Base-by-base conservation (phyloP, 352 stramenopile species). In the Globisporangium recalcitrans region DNA sequence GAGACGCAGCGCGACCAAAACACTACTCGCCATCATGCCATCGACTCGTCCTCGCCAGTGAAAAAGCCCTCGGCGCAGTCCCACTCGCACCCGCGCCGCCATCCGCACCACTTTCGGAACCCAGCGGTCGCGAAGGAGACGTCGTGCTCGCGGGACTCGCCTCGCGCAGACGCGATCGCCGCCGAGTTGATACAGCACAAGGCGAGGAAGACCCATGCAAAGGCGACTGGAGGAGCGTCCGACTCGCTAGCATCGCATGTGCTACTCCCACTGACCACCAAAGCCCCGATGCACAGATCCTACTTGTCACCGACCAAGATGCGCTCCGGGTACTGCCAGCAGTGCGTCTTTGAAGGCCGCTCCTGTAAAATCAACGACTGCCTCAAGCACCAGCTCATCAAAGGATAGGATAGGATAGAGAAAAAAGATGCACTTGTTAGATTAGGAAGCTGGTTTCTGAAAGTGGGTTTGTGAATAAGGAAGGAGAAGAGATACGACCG, bases 331-430 rank as follows among this genome's bases (percentile, higher is more conserved):
- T 90, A 75, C 57, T 90, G 76, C 46, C 78, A 86, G 51, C 74
- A 74, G 24, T 87, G 80, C 58, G 60, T 72, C 19, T 85, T 77
- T 21, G 74, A 89, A 73, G 80, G 80, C 1, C 68, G 72, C 4
- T 72, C 76, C 14, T 87, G 75, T 62, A 87, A 87, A 49, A 77
- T 85, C 53, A 79, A 71, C 62, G 78, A 86, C 65, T 87, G 80
- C 53, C 65, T 84, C 63, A 85, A 84, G 60, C 76, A 87, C 60
- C 79, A 89, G 54, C 52, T 75, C 7, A 70, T 85, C 53, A 81
- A 73, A 58, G 74, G 55, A 52, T 16, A 56, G 34, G 14, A 49
- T 27, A 11, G 14, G 27, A 56, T 24, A 27, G 51, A 11, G 44
- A 1, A 46, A 46, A 46, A 1, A 46, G 21, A 46, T 46, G 47